Evolutionary conservation across 2,329 filamentous ascomycete genomes (phyloP).

Genomic region (Arachnomyces sp.): DNA sequence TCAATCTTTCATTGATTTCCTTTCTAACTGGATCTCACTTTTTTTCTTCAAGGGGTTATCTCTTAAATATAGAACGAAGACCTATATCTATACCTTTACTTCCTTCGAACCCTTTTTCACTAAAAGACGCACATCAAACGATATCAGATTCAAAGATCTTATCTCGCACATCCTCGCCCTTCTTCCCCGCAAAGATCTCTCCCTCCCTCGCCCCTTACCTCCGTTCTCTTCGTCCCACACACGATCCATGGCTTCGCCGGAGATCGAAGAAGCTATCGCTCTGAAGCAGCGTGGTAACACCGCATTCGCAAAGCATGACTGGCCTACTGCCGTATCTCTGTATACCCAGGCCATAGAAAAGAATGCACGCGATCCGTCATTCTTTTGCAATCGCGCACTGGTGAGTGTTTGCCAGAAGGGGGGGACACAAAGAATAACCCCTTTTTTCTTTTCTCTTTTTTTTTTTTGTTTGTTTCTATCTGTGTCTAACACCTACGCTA

Average conservation of each 20-base stretch:
- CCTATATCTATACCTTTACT: too few relatives aligned
- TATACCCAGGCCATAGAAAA: conserved; percentile 84
- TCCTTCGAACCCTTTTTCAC: too few relatives aligned
- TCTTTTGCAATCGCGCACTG: conserved; percentile 91
- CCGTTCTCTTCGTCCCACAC: too few relatives aligned
- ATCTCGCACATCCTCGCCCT: too few relatives aligned
- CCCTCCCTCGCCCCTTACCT: too few relatives aligned
- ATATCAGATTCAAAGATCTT: too few relatives aligned
- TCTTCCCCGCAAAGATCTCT: too few relatives aligned
- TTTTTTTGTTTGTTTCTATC: conserved; percentile 41
- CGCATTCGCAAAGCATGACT: conserved; percentile 82
- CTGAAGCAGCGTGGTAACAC: conserved; percentile 94
- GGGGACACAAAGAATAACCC: conserved; percentile 11
- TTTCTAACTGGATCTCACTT: background rate
- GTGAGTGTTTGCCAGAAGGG: conserved; percentile 54
- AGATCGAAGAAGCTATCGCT: conserved; percentile 63
- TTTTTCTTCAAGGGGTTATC: background rate
- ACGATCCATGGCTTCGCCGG: conserved; percentile 34
- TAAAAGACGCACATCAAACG: too few relatives aligned
- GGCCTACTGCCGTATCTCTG: conserved; percentile 68
- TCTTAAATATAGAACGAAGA: too few relatives aligned
- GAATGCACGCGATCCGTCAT: conserved; percentile 76
- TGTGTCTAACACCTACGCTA: too few relatives aligned
- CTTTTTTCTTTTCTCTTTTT: conserved; percentile 30
- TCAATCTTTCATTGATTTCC: background rate